Evolutionary conservation across 306 rosid species (phyloP).

Genomic region (Gastrolobium villosum): DNA sequence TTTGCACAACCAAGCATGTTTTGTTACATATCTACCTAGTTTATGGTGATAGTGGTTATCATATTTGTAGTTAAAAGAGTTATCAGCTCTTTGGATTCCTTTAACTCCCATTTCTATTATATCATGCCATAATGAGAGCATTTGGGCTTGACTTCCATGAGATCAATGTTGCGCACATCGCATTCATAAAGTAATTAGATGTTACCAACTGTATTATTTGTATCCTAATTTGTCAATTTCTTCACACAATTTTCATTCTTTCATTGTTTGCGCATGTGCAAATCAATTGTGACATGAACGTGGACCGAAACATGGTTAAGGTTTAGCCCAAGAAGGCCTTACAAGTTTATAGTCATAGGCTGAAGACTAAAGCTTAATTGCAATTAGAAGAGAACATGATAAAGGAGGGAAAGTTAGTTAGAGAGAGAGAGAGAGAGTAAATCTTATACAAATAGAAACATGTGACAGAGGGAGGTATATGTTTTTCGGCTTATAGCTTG

Average conservation of each 20-base stretch:
- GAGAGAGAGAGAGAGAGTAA: neutral
- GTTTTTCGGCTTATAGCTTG: neutral
- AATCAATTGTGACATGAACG: neutral
- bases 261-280: neutral
- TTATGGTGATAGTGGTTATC: neutral
- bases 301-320: neutral
- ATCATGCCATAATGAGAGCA: neutral
- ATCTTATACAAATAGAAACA: neutral
- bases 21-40: neutral
- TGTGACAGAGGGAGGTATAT: too few relatives aligned
- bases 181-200: neutral
- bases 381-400: neutral
- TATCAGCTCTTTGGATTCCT: constrained; percentile 14
- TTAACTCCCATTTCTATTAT: neutral
- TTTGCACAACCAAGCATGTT: neutral
- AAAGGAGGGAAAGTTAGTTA: neutral
- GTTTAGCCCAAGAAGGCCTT: neutral
- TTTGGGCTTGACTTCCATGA: neutral
- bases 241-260: neutral
- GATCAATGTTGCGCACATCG: neutral
- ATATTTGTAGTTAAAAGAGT: neutral
- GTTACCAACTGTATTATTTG: neutral
- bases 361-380: neutral
- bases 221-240: neutral
- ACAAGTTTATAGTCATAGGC: neutral